Base-by-base conservation (phyloP, 352 stramenopile genomes). In the Phytophthora citrophthora region DNA sequence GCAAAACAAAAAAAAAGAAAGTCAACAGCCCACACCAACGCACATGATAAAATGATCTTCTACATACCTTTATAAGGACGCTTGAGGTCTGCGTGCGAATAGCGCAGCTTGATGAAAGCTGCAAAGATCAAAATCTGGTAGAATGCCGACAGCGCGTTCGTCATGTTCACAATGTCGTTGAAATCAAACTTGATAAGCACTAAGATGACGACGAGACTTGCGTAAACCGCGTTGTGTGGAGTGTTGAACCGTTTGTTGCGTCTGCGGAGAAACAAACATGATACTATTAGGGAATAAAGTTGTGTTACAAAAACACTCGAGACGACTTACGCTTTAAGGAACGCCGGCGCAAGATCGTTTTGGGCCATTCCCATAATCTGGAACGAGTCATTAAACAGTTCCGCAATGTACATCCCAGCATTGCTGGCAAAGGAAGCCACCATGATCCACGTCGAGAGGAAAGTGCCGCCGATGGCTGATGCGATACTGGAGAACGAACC, bases 311-410 rank as follows among this genome's bases (percentile, higher is more conserved):
- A 16, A 36, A 15, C 5, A 49, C 15, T n/a, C 4, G 5, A 5
- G 15, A 75, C 26, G 26, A 90, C 89, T 56, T 82, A 90, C 34
- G 81, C 84, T 9, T 85, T 73, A 38, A 98, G 88, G 29, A 94
- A 77, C 31, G 80, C 78, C 8, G 93, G 93, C 5, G 96, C 69
- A 27, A 97, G 83, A 11, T 89, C 93, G 24, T 88, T 83, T 54
- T 98, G 84, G 6, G 91, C 78, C 83, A 91, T 89, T 13, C 76
- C 79, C 34, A 79, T 71, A 24, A 98, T 68, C 75, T 97, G 90
- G 64, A 93, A 98, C 29, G 92, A 86, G 71, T 98, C 95, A 6
- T 77, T 81, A 18, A 88, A 96, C 59, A 99, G 89, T 67, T 98
- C 94, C 8, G 93, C 89, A 67, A 97, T 87, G 72, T 97, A 98